Base-by-base conservation (phyloP, 2,329 filamentous ascomycete genomes). In the Clarireedia hainanense region DNA sequence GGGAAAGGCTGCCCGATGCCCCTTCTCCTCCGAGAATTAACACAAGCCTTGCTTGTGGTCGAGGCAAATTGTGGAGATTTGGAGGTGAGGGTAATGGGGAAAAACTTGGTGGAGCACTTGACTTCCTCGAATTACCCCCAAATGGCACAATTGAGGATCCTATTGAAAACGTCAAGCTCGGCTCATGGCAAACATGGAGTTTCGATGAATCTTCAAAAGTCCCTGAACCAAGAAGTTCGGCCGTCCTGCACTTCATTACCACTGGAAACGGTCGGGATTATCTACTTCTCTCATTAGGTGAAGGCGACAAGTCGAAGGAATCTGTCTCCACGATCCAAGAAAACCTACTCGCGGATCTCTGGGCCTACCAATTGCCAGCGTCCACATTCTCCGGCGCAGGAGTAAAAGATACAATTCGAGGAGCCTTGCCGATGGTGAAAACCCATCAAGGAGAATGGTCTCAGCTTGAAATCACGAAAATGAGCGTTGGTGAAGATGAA, bases 261-360 rank as follows among this genome's bases (percentile, higher is more conserved):
- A 53, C 27, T 1, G 50, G 50, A 17, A 53, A 37, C 10, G 50
- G 50, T 15, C 34, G 50, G 10, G 50, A 47, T 20, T 53, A 53
- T 39, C 23, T 53, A 20, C 26, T 53, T 12, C 12, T 53, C 9
- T 42, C 42, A 17, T 39, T 53, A 24, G 50, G 42, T 15, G 26
- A 20, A 10, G 15, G 46, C 6, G 50, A 47, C 6, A 37, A 14
- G 9, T 42, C 39, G 9, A 42, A n/a, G 15, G 17, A 42, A 42
- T 20, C 10, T 20, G 20, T 37, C 36, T 9, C 36, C 15, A 15
- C 9, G 39, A 42, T 6, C 15, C 39, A 42, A 42, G 39, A 42
- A 20, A 43, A 47, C 9, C 10, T 39, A 27, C 46, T 37, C 7
- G 46, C 50, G 6, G 50, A 53, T 9, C 34, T 53, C 10, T 53